These are phyloP conservation scores for Phytophthora megakarya DNA, from an alignment of 352 stramenopile genomes.

Conservation along the genomic window DNA sequence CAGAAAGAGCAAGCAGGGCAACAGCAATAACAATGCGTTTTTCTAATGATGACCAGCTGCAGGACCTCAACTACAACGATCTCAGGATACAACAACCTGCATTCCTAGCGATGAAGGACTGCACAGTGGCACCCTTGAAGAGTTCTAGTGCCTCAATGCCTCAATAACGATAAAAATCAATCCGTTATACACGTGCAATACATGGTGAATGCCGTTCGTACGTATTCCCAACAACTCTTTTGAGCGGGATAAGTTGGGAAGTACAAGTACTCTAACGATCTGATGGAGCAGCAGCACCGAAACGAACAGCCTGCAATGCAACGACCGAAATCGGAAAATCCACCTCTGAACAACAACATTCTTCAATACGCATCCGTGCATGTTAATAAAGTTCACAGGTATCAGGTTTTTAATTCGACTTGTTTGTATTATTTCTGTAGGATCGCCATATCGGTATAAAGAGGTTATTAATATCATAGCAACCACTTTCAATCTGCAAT, in stretches of 20 bases:
- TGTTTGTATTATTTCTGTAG: not conserved
- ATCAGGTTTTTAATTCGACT: not conserved
- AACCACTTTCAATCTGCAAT: not conserved
- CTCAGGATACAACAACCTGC: not conserved
- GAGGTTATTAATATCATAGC: not conserved
- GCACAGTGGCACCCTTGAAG: too few species aligned
- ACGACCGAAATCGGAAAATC: not conserved
- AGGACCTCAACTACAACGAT: not conserved
- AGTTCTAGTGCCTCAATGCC: too few species aligned
- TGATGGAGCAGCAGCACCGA: not conserved
- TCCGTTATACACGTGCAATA: too few species aligned
- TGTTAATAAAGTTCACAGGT: not conserved
- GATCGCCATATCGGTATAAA: not conserved
- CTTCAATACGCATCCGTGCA: not conserved
- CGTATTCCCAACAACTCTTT: not conserved
- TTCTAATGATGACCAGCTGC: constrained; percentile 3
- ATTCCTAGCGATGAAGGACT: not conserved
- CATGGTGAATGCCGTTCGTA: not conserved
- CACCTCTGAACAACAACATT: not conserved
- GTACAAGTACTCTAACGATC: too few species aligned
- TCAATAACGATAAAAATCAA: not conserved
- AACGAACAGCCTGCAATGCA: not conserved
- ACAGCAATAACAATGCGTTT: not conserved
- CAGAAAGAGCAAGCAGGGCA: not conserved
- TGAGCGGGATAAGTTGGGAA: not conserved